Conservation (phyloP, 495 filamentous ascomycete genomes). For the Usnea hakonensis region DNA sequence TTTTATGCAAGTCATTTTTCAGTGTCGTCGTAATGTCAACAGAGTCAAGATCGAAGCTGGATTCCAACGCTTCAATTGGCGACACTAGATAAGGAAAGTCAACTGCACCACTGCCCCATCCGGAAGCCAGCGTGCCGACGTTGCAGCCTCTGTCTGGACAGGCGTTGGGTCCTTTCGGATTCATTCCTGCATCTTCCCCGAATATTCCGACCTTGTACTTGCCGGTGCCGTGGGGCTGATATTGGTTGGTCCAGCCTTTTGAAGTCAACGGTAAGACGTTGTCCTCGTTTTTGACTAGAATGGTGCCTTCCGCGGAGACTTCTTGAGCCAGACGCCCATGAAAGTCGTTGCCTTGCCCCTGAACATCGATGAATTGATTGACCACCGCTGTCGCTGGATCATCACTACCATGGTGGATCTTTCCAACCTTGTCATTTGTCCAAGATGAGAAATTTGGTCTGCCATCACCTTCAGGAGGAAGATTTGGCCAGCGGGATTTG, state of each 20-base stretch:
- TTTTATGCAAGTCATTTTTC: constrained; percentile 47
- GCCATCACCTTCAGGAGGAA: constrained; percentile 50
- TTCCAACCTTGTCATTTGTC: constrained; percentile 63
- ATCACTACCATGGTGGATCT: constrained; percentile 56
- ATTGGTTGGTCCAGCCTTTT: constrained; percentile 35
- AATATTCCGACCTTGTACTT: constrained; percentile 65
- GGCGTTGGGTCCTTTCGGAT: constrained; percentile 56
- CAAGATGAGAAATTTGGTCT: constrained; percentile 90
- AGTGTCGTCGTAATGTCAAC: constrained; percentile 54
- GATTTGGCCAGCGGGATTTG: constrained; percentile 47
- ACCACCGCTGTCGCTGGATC: constrained; percentile 53
- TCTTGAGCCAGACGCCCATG: constrained; percentile 63
- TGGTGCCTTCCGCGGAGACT: constrained; percentile 76
- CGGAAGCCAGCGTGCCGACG: constrained; percentile 71
- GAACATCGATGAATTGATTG: constrained; percentile 71
- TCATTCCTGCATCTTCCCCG: constrained; percentile 70
- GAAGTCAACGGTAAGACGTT: constrained; percentile 56
- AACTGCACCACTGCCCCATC: constrained; percentile 87
- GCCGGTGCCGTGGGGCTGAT: constrained; percentile 17
- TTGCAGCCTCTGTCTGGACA: constrained; percentile 76
- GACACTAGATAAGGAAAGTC: constrained; percentile 77
- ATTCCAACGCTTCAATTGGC: constrained; percentile 58
- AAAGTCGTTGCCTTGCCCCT: constrained; percentile 48
- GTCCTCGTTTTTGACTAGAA: constrained; percentile 73
- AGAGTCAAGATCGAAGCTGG: constrained; percentile 49